These are phyloP conservation scores for Moricandia moricandioides DNA, from an alignment of 345 rosid genomes.

Conservation along the genomic window DNA sequence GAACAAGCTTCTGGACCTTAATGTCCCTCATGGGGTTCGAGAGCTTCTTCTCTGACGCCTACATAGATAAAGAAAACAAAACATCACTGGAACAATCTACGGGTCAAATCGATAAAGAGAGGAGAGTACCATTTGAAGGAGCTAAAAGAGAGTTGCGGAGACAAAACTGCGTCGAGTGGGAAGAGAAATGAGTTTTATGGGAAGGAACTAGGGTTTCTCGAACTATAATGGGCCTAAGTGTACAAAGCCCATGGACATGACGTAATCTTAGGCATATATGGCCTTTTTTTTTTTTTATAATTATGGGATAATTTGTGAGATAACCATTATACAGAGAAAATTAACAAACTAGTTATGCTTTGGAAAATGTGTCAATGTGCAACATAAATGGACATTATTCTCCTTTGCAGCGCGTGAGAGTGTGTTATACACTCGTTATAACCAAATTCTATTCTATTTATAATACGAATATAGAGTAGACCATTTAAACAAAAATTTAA, in stretches of 20 bases:
- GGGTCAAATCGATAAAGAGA: background rate
- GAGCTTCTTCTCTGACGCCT: slow-evolving; percentile 88
- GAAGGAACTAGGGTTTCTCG: slow-evolving; percentile 11
- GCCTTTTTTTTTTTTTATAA: no score
- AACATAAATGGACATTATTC: no score
- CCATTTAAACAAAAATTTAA: no score
- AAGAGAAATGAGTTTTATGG: background rate
- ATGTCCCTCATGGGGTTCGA: slow-evolving; percentile 88
- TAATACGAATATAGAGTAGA: no score
- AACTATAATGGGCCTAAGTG: background rate
- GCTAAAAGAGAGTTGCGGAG: slow-evolving; percentile 7
- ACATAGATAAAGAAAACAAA: background rate
- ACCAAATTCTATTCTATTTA: no score
- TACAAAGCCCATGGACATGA: background rate
- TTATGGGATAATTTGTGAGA: no score
- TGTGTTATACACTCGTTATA: no score
- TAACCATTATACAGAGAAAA: no score
- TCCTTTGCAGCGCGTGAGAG: no score
- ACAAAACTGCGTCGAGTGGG: slow-evolving; percentile 4
- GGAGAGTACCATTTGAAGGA: slow-evolving; percentile 16
- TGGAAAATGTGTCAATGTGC: no score
- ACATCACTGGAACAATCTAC: background rate
- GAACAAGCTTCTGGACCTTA: slow-evolving; percentile 82
- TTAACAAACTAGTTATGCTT: no score
- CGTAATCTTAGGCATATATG: background rate